phyloP scores from a whole-genome alignment of 176 grass and related monocot species.

The Musa schizocarpa region DNA sequence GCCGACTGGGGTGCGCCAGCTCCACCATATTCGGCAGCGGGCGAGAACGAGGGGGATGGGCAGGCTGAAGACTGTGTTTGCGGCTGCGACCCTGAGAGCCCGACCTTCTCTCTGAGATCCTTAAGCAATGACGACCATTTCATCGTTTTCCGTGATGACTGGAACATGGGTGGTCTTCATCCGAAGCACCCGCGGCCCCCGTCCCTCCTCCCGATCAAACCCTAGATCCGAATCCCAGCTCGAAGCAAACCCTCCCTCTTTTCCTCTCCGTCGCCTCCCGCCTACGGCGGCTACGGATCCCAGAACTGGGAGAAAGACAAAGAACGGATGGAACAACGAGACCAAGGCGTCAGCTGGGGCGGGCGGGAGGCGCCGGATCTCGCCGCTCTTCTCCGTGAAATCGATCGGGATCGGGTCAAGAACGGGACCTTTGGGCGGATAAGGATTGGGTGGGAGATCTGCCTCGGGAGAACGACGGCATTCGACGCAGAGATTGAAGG shows the following conservation, averaged over 20 bases:
- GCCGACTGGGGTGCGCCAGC: conserved; percentile 27
- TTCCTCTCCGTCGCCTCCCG: neutral
- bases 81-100: conserved; percentile 48
- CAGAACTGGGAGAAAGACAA: neutral
- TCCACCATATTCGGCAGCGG: conserved; percentile 31
- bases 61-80: conserved; percentile 26
- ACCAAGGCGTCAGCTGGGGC: neutral
- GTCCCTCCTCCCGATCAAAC: conserved; percentile 3
- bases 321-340: neutral
- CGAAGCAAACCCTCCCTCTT: neutral
- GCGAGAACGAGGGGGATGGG: conserved; percentile 19
- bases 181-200: conserved; percentile 43
- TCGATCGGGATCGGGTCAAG: neutral
- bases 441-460: neutral
- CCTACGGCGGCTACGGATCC: neutral
- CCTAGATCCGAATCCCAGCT: conserved; percentile 53
- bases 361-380: neutral
- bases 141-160: conserved; percentile 40
- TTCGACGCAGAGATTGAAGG: neutral
- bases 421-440: neutral
- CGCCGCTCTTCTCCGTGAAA: neutral
- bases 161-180: conserved; percentile 67
- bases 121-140: conserved; percentile 99
- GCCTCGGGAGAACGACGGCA: neutral
- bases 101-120: conserved; percentile 69